Evolutionary conservation across 148 eudicot species (phyloP).

Genomic region (Vaccinium macrocarpon): DNA sequence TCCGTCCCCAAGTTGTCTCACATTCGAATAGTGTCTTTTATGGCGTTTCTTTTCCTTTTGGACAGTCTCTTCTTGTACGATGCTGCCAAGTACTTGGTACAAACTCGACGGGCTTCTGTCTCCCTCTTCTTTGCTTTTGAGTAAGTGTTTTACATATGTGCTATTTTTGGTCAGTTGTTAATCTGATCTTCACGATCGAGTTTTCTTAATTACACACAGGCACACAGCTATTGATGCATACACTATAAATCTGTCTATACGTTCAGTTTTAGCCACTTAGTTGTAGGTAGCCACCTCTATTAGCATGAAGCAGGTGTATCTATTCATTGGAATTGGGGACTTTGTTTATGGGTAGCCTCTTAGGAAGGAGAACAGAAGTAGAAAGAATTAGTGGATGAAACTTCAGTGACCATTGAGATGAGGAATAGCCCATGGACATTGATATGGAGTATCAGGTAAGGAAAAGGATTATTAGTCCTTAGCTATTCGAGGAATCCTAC

Average conservation of each 20-base stretch:
- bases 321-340: too few species aligned
- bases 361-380: not conserved
- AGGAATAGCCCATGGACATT: not conserved
- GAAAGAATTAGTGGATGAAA: not conserved
- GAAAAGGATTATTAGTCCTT: too few species aligned
- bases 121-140: conserved; percentile 95
- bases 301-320: not conserved
- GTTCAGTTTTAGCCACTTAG: not conserved
- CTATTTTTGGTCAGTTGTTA: not conserved
- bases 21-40: conserved; percentile 81
- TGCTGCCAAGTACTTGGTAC: conserved; percentile 60
- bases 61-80: conserved; percentile 76
- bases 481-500: too few species aligned
- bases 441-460: not conserved
- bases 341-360: not conserved
- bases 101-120: conserved; percentile 87
- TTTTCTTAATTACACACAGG: not conserved
- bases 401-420: not conserved
- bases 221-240: not conserved
- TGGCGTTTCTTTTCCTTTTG: conserved; percentile 80
- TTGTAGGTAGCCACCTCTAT: not conserved
- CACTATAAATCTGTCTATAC: not conserved
- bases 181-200: not conserved
- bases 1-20: conserved; percentile 78
- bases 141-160: conserved; percentile 38